A percentile compares a stretch with the other conserved stretches of the same genome.
These are phyloP conservation scores for Apiospora koreana DNA, from an alignment of 2,329 filamentous ascomycete species.

Conservation along the genomic window DNA sequence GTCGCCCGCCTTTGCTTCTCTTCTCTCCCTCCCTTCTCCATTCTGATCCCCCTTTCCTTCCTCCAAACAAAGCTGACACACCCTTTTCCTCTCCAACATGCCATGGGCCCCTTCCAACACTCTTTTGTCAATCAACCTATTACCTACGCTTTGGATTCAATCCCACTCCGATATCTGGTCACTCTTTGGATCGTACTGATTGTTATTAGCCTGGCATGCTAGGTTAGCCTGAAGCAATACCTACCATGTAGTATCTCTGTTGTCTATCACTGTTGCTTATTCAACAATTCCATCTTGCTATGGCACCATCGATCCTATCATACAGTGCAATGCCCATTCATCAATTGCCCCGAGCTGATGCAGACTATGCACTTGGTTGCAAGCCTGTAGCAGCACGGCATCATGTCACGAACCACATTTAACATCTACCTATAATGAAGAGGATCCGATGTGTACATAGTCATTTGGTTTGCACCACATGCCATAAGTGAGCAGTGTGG, in stretches of 20 bases:
- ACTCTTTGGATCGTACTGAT: background rate
- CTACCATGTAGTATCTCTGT: no score
- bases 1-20: constrained; percentile 23
- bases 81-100: background rate
- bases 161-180: background rate
- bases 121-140: constrained; percentile 12
- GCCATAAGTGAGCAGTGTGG: background rate
- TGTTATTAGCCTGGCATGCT: background rate
- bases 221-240: background rate
- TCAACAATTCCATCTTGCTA: background rate
- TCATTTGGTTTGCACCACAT: background rate
- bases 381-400: background rate
- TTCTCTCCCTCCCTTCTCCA: background rate
- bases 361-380: no score
- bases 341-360: background rate
- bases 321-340: background rate
- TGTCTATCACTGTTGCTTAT: background rate
- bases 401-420: background rate
- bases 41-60: background rate
- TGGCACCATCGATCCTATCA: background rate
- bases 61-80: constrained; percentile 15
- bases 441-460: background rate
- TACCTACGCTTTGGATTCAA: background rate
- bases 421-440: background rate
- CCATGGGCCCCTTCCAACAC: background rate